A percentile compares a stretch with the other conserved stretches of the same genome.
phyloP scores from a whole-genome alignment of 1,139 yeast genomes.

The Geotrichum restrictum region DNA sequence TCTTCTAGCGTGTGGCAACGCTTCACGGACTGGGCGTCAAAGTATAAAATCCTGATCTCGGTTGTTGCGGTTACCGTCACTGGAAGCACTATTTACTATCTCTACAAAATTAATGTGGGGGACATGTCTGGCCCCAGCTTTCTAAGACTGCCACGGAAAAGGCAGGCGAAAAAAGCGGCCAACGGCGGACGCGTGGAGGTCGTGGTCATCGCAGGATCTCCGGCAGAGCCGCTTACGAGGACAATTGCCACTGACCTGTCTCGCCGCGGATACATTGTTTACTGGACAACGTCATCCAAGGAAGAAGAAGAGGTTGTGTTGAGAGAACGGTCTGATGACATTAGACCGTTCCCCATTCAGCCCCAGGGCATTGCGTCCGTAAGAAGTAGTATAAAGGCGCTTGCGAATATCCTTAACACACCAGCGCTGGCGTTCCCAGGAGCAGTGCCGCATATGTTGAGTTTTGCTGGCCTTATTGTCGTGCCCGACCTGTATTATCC shows the following conservation, averaged over 20 bases:
- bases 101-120: conserved; percentile 22
- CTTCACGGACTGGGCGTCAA: conserved; percentile 30
- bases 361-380: conserved; percentile 40
- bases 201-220: conserved; percentile 69
- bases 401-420: conserved; percentile 42
- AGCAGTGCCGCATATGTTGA: conserved; percentile 51
- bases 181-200: conserved; percentile 77
- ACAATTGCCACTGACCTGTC: conserved; percentile 71
- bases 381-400: conserved; percentile 41
- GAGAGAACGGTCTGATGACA: conserved; percentile 52
- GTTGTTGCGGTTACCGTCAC: conserved; percentile 29
- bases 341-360: conserved; percentile 52
- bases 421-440: conserved; percentile 49
- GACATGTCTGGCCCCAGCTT: conserved; percentile 19
- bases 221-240: conserved; percentile 69
- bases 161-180: conserved; percentile 59
- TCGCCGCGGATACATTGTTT: conserved; percentile 74
- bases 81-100: conserved; percentile 27
- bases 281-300: conserved; percentile 64
- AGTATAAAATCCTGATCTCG: conserved; percentile 29
- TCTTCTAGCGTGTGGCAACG: not conserved
- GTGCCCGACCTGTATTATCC: conserved; percentile 66
- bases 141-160: conserved; percentile 24
- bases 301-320: conserved; percentile 59
- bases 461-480: conserved; percentile 56